Evolutionary conservation across 2,329 filamentous ascomycete genomes (phyloP).

Genomic region (Colletotrichum costaricense): DNA sequence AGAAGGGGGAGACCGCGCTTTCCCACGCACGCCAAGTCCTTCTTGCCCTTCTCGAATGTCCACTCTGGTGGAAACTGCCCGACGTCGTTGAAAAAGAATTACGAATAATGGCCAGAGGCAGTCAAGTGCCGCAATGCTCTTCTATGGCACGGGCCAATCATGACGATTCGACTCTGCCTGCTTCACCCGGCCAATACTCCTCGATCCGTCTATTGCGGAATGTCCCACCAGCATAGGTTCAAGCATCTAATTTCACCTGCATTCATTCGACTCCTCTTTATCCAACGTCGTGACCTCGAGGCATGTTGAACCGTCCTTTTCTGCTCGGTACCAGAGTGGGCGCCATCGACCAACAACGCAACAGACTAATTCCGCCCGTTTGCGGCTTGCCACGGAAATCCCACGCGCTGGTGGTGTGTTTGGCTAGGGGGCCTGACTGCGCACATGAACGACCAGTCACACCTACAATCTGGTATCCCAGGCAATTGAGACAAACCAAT

Average conservation of each 20-base stretch:
- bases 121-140: constrained; percentile 1
- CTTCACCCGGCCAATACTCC: constrained; percentile 20
- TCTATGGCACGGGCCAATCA: constrained; percentile 23
- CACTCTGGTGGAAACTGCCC: constrained; percentile 32
- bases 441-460: neutral
- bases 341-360: too few species aligned
- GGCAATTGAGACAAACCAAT: neutral
- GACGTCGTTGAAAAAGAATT: constrained; percentile 25
- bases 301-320: neutral
- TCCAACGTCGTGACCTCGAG: neutral
- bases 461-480: neutral
- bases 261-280: neutral
- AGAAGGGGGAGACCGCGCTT: neutral
- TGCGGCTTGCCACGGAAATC: too few species aligned
- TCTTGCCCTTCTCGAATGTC: neutral
- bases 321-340: too few species aligned
- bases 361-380: too few species aligned
- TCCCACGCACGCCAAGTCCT: constrained; percentile 12
- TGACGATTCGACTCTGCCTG: constrained; percentile 26
- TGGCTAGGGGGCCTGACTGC: constrained; percentile 9
- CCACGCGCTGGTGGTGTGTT: constrained; percentile 2
- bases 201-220: neutral
- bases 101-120: constrained; percentile 33
- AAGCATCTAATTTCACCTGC: constrained; percentile 8
- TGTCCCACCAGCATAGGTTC: neutral